A percentile compares a stretch with the other conserved stretches of the same genome.
Evolutionary conservation across 768 basidiomycete genomes (phyloP).

Genomic region (Tylopilus intermedius): DNA sequence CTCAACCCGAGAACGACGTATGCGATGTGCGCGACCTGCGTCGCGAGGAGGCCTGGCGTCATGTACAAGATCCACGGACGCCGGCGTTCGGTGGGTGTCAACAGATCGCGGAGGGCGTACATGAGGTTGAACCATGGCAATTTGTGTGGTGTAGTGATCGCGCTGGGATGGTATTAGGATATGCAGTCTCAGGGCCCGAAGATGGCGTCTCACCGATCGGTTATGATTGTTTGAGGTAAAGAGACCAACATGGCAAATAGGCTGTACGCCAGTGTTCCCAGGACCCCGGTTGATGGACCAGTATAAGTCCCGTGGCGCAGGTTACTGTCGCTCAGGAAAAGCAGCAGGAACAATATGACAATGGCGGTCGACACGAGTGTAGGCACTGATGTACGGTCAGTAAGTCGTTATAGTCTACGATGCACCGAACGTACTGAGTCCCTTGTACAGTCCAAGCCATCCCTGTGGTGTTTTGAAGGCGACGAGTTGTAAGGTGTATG

Average conservation of each 20-base stretch:
- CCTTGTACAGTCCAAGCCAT: slow-evolving; percentile 74
- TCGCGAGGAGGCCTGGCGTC: slow-evolving; percentile 60
- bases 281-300: slow-evolving; percentile 53
- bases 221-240: slow-evolving; percentile 66
- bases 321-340: slow-evolving; percentile 53
- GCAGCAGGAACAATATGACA: slow-evolving; percentile 52
- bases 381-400: slow-evolving; percentile 43
- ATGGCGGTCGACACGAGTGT: slow-evolving; percentile 44
- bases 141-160: slow-evolving; percentile 79
- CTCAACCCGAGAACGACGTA: slow-evolving; percentile 43
- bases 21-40: slow-evolving; percentile 40
- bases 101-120: slow-evolving; percentile 59
- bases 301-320: slow-evolving; percentile 63
- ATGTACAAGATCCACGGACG: slow-evolving; percentile 77
- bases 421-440: slow-evolving; percentile 46
- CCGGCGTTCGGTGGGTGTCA: slow-evolving; percentile 77
- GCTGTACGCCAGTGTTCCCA: slow-evolving; percentile 63
- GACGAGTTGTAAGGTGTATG: neutral
- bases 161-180: slow-evolving; percentile 36
- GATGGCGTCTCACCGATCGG: slow-evolving; percentile 55
- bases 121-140: slow-evolving; percentile 57
- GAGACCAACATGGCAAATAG: slow-evolving; percentile 61
- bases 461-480: slow-evolving; percentile 39
- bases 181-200: neutral
- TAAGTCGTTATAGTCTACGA: slow-evolving; percentile 31